Conservation (phyloP, 2,329 filamentous ascomycete genomes). For the Xenoacremonium recifei region DNA sequence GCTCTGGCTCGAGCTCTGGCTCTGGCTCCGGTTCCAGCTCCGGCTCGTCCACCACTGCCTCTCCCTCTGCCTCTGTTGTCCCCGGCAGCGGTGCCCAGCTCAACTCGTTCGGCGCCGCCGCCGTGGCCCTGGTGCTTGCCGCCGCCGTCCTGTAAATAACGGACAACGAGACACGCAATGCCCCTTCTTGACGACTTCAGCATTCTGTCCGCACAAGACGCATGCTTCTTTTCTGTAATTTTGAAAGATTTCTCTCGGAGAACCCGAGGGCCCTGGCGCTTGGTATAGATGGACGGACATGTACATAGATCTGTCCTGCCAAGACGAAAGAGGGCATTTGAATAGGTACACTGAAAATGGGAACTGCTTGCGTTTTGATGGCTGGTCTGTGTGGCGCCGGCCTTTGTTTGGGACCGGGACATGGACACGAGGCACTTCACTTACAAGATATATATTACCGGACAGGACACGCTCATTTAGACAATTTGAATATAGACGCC, state of each 20-base stretch:
- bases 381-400: not conserved
- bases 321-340: not conserved
- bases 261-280: not conserved
- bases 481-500: no score
- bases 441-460: no score
- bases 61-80: conserved; percentile 9
- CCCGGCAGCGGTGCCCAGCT: conserved; percentile 21
- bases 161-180: not conserved
- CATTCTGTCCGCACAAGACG: conserved; percentile 1
- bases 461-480: no score
- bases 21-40: conserved; percentile 25
- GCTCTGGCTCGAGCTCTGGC: conserved; percentile 13
- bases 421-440: no score
- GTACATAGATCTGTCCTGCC: conserved; percentile 5
- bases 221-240: conserved; percentile 4
- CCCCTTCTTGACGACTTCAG: conserved; percentile 6
- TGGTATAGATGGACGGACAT: conserved; percentile 2
- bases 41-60: conserved; percentile 14
- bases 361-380: conserved; percentile 1
- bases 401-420: not conserved
- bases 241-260: not conserved
- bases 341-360: not conserved
- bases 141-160: conserved; percentile 27
- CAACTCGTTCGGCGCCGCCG: conserved; percentile 31
- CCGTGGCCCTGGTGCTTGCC: conserved; percentile 29